These are phyloP conservation scores for Pseudocercospora musae DNA, from an alignment of 2,329 filamentous ascomycete species.

Conservation along the genomic window DNA sequence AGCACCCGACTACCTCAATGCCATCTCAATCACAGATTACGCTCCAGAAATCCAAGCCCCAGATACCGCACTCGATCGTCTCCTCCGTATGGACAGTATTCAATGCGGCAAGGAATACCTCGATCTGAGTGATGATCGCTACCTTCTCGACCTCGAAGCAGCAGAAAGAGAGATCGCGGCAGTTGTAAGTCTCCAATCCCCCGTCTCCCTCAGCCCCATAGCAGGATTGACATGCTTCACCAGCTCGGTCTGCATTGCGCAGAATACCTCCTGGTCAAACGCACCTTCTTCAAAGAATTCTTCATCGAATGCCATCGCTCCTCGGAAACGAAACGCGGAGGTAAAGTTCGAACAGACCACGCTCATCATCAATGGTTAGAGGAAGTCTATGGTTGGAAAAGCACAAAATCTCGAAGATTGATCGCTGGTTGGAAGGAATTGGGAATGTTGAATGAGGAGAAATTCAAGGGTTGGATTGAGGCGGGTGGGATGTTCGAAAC, in stretches of 20 bases:
- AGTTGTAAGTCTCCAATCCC: not conserved
- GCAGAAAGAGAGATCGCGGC: constrained; percentile 23
- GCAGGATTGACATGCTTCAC: no score
- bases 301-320: constrained; percentile 9
- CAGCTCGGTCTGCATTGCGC: constrained; percentile 10
- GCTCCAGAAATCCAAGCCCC: constrained; percentile 21
- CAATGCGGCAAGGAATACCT: not conserved
- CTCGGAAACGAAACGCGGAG: constrained; percentile 12
- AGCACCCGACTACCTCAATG: constrained; percentile 23
- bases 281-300: constrained; percentile 22
- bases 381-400: constrained; percentile 12
- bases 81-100: constrained; percentile 6
- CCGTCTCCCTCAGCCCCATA: not conserved
- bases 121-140: constrained; percentile 22
- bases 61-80: constrained; percentile 12
- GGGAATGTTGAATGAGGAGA: constrained; percentile 27
- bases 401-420: constrained; percentile 19
- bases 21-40: constrained; percentile 21
- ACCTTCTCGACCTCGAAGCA: constrained; percentile 17
- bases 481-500: constrained; percentile 25
- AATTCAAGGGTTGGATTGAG: constrained; percentile 20
- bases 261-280: constrained; percentile 28
- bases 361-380: constrained; percentile 24
- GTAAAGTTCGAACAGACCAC: constrained; percentile 13
- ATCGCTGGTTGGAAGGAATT: constrained; percentile 24